phyloP scores from a whole-genome alignment of 2,329 filamentous ascomycete species.

The Hymenoscyphus fructigenus region DNA sequence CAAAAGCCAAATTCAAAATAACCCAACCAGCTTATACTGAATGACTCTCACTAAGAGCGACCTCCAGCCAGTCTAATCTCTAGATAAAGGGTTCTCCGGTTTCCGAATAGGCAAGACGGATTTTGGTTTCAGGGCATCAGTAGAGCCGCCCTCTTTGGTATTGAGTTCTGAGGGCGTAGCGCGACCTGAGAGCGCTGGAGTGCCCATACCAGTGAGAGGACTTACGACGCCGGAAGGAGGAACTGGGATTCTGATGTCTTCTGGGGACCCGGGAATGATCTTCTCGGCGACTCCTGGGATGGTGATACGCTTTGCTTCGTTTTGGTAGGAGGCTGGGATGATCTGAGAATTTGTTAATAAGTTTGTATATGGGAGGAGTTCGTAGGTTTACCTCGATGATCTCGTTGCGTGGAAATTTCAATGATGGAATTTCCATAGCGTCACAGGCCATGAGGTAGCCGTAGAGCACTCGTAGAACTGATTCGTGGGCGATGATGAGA shows the following conservation, averaged over 20 bases:
- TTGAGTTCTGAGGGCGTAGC: slow-evolving; percentile 19
- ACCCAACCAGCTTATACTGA: neutral
- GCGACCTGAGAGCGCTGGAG: slow-evolving; percentile 25
- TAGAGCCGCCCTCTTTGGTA: slow-evolving; percentile 8
- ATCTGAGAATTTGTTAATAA: slow-evolving; percentile 50
- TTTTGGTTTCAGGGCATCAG: slow-evolving; percentile 2
- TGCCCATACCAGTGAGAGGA: slow-evolving; percentile 30
- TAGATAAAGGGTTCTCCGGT: slow-evolving; percentile 17
- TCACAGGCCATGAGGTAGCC: slow-evolving; percentile 99
- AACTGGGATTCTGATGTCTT: slow-evolving; percentile 78
- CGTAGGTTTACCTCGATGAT: slow-evolving; percentile 74
- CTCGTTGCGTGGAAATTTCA: slow-evolving; percentile 92
- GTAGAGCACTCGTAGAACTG: slow-evolving; percentile 93
- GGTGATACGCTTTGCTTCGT: slow-evolving; percentile 86
- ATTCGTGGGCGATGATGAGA: slow-evolving; percentile 97
- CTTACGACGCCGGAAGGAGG: slow-evolving; percentile 51
- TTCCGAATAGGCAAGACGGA: slow-evolving; percentile 3
- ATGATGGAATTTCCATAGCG: slow-evolving; percentile 86
- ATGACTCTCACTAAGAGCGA: too few relatives aligned
- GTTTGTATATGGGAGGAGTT: neutral
- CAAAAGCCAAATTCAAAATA: neutral
- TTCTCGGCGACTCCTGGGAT: slow-evolving; percentile 66
- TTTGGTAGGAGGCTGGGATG: slow-evolving; percentile 95
- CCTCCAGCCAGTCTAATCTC: slow-evolving; percentile 8
- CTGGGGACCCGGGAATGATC: slow-evolving; percentile 74